Evolutionary conservation across 495 filamentous ascomycete species (phyloP).

Genomic region (Aspergillus cristatus): DNA sequence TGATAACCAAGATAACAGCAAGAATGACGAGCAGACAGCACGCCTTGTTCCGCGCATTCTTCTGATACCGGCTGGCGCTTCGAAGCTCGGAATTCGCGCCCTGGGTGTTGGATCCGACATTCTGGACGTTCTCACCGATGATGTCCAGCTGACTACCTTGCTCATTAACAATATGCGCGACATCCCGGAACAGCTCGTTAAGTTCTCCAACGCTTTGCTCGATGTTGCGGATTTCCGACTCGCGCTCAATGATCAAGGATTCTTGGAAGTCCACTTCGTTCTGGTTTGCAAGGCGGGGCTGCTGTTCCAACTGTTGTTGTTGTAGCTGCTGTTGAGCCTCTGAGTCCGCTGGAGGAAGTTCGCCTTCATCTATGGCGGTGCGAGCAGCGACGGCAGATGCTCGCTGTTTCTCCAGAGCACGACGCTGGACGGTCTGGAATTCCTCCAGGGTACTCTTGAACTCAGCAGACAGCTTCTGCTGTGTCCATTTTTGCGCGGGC

Average conservation of each 20-base stretch:
- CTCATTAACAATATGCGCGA: constrained; percentile 90
- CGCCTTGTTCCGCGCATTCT: constrained; percentile 81
- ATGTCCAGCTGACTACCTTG: constrained; percentile 86
- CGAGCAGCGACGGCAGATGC: constrained; percentile 74
- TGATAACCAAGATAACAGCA: constrained; percentile 76
- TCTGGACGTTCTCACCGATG: constrained; percentile 79
- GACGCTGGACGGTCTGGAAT: constrained; percentile 83
- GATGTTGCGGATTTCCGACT: constrained; percentile 92
- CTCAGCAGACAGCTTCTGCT: constrained; percentile 86
- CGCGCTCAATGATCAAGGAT: constrained; percentile 85
- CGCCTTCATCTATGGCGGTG: constrained; percentile 55
- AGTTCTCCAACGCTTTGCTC: constrained; percentile 92
- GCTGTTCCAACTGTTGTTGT: constrained; percentile 66
- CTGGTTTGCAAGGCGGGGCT: constrained; percentile 76
- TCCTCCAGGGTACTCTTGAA: constrained; percentile 79
- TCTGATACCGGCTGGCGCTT: constrained; percentile 81
- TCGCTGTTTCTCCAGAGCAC: constrained; percentile 84
- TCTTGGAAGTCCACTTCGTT: constrained; percentile 98
- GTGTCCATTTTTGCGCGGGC: constrained; percentile 89
- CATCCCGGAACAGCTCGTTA: constrained; percentile 93
- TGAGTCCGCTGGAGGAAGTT: constrained; percentile 12
- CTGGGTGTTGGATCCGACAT: constrained; percentile 65
- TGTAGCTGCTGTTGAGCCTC: constrained; percentile 39
- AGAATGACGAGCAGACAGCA: constrained; percentile 90
- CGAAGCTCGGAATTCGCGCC: constrained; percentile 80